Evolutionary conservation across 2,329 filamentous ascomycete genomes (phyloP).

Genomic region (Thyridium curvatum): DNA sequence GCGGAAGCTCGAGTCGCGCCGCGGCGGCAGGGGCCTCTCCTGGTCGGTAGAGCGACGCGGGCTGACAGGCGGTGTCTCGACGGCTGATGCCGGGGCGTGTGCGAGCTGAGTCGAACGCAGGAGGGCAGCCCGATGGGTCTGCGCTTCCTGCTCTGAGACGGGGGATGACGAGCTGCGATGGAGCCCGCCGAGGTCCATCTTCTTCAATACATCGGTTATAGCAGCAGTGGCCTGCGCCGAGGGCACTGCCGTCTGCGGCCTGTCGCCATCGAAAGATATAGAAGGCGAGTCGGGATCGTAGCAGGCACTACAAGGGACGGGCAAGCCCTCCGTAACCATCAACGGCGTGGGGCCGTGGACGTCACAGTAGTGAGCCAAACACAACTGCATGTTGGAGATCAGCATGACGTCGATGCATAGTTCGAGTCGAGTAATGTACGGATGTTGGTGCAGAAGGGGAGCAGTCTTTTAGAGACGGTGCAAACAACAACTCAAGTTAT

Average conservation of each 20-base stretch:
- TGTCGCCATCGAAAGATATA: slow-evolving; percentile 14
- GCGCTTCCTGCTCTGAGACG: slow-evolving; percentile 36
- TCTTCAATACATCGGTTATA: slow-evolving; percentile 40
- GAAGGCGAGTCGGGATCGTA: slow-evolving; percentile 35
- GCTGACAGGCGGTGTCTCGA: slow-evolving; percentile 54
- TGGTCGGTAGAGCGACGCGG: slow-evolving; percentile 34
- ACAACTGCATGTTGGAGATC: slow-evolving; percentile 48
- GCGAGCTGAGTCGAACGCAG: slow-evolving; percentile 28
- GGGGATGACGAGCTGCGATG: slow-evolving; percentile 36
- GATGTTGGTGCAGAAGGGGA: no score
- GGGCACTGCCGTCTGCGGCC: slow-evolving; percentile 31
- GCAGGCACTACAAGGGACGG: slow-evolving; percentile 54
- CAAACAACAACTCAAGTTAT: no score
- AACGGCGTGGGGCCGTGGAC: slow-evolving; percentile 62
- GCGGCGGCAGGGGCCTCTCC: slow-evolving; percentile 20
- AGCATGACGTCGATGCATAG: slow-evolving; percentile 21
- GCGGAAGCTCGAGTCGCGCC: slow-evolving; percentile 53
- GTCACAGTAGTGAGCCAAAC: slow-evolving; percentile 66
- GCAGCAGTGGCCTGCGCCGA: slow-evolving; percentile 23
- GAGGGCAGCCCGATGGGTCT: slow-evolving; percentile 33
- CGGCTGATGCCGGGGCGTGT: slow-evolving; percentile 27
- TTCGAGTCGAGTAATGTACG: no score
- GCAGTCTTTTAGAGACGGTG: no score
- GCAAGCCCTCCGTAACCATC: slow-evolving; percentile 63
- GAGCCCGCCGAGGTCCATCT: slow-evolving; percentile 33